Base-by-base conservation (phyloP, 129 eudicot genomes). In the Arctium lappa region DNA sequence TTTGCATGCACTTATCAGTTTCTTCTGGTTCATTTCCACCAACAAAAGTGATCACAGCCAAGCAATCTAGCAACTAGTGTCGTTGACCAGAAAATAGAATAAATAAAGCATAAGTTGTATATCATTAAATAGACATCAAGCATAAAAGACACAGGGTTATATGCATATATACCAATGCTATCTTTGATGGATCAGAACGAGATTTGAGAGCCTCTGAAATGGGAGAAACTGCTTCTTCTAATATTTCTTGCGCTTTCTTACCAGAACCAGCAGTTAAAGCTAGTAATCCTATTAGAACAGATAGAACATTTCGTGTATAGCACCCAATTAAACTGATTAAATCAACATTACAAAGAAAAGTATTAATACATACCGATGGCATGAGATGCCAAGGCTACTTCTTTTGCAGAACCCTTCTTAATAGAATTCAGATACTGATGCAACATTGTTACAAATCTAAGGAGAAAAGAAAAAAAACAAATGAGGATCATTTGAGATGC, bases 211-310 rank as follows among this genome's bases (percentile, higher is more conserved):
- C 94, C 56, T 92, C 98, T n/a, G 88, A 79, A 33, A 95, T 91
- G 63, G 91, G 90, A 72, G 92, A 6, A 39, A 93, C 73, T 63
- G 97, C 85, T 37, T 93, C 97, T 86, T 92, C 92, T 81, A 95
- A 39, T 78, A 95, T 91, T 84, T 95, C 99, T 80, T 86, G 93
- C 8, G 99, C 93, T 74, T 91, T 88, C 70, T 87, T 89, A 77
- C 99, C 97, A 78, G 96, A 87, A 84, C 97, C 99, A 73, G 82
- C 84, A 29, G 97, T 95, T 86, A 95, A 77, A 38, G 97, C 93
- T 87, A 95, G 85, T 83, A 95, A 86, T 56, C 99, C 99, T 95
- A 34, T 48, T 74, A 42, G 66, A 62, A 77, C 38, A 72, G 39
- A 77, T 76, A 29, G 3, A 82, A 31, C 31, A 68, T 73, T 38